Percentiles rank a stretch among this genome's conserved stretches.
phyloP scores from a whole-genome alignment of 768 basidiomycete species.

The Tephrocybe rancida region DNA sequence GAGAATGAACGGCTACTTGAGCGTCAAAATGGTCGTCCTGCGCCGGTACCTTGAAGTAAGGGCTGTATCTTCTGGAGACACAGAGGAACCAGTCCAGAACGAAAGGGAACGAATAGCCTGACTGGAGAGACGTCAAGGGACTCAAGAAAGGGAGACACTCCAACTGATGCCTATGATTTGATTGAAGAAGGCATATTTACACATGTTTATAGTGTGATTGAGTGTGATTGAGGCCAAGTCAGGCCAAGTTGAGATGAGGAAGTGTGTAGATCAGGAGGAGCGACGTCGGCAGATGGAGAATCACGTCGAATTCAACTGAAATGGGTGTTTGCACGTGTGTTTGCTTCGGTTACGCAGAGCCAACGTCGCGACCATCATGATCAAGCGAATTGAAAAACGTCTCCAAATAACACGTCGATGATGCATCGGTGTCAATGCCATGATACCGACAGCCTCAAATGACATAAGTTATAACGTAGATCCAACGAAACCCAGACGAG shows the following conservation, averaged over 20 bases:
- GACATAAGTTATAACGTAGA: no score
- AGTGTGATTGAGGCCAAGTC: no score
- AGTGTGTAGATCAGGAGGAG: background rate
- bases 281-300: background rate
- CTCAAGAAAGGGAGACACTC: conserved; percentile 7
- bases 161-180: conserved; percentile 8
- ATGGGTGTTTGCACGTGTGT: background rate
- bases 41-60: conserved; percentile 28
- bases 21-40: conserved; percentile 38
- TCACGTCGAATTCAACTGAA: background rate
- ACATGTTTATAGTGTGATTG: conserved; percentile 8
- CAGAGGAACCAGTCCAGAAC: conserved; percentile 25
- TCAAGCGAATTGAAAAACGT: background rate
- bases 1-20: conserved; percentile 9
- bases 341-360: background rate
- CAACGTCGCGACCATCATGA: conserved; percentile 16
- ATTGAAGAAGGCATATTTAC: conserved; percentile 12
- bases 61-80: conserved; percentile 21
- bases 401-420: background rate
- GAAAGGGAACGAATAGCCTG: conserved; percentile 16
- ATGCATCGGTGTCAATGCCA: no score
- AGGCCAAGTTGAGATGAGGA: background rate
- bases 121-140: conserved; percentile 15
- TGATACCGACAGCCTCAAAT: no score
- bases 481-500: no score